Percentiles rank a stretch among this genome's conserved stretches.
phyloP scores from a whole-genome alignment of 306 rosid genomes.

The Calophaca sinica region DNA sequence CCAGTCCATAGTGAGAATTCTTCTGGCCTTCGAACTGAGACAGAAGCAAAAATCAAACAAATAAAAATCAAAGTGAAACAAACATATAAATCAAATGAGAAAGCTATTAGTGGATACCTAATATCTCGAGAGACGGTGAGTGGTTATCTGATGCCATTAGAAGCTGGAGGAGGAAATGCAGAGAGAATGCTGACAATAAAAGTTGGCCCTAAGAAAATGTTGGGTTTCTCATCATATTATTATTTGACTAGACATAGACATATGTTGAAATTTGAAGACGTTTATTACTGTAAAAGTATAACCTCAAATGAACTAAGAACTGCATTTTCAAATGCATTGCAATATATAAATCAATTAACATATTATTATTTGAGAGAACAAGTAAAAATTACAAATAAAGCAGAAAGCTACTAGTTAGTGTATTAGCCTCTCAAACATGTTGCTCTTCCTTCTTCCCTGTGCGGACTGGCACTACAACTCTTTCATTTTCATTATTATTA shows the following conservation, averaged over 20 bases:
- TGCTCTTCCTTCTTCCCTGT: no score
- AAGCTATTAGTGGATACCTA: conserved; percentile 58
- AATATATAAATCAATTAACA: no score
- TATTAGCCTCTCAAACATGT: background rate
- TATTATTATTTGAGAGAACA: background rate
- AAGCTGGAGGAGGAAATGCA: background rate
- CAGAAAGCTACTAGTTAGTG: background rate
- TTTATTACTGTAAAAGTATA: no score
- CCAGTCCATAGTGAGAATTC: conserved; percentile 85
- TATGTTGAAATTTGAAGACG: no score
- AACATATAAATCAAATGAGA: background rate
- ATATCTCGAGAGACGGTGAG: conserved; percentile 69
- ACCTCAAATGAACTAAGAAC: no score
- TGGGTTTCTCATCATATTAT: no score
- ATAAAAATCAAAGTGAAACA: conserved; percentile 1
- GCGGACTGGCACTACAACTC: no score
- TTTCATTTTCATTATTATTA: no score
- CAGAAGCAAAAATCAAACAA: background rate
- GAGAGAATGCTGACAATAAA: background rate
- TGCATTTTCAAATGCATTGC: no score
- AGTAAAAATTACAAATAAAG: background rate
- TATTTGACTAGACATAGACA: no score
- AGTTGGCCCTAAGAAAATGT: background rate
- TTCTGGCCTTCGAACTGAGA: conserved; percentile 76
- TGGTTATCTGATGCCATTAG: conserved; percentile 65